phyloP scores from a whole-genome alignment of 2,329 filamentous ascomycete genomes.

The Phialophora chinensis region DNA sequence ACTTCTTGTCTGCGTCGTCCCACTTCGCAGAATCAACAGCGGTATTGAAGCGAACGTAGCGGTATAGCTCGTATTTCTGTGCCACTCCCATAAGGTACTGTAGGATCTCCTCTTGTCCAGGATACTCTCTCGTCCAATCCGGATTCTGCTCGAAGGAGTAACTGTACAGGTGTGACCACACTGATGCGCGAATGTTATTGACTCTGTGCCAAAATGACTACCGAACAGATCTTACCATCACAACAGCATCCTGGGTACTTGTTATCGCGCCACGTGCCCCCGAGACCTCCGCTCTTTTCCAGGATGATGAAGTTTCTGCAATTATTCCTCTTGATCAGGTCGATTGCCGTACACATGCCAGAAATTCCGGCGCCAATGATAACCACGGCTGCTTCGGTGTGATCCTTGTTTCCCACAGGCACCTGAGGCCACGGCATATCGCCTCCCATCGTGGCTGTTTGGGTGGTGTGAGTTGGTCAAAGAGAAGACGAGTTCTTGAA shows the following conservation, averaged over 20 bases:
- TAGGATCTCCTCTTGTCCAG: constrained; percentile 66
- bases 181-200: constrained; percentile 37
- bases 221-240: constrained; percentile 44
- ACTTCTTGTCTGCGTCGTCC: constrained; percentile 59
- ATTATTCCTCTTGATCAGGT: constrained; percentile 58
- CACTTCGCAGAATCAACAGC: constrained; percentile 61
- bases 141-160: constrained; percentile 67
- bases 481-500: background rate
- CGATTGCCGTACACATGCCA: constrained; percentile 53
- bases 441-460: constrained; percentile 27
- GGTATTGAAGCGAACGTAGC: constrained; percentile 65
- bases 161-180: constrained; percentile 63
- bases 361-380: constrained; percentile 64
- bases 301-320: constrained; percentile 61
- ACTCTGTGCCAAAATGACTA: background rate
- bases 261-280: constrained; percentile 40
- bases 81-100: constrained; percentile 55
- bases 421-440: constrained; percentile 38
- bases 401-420: constrained; percentile 37
- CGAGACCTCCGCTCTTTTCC: constrained; percentile 62
- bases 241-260: constrained; percentile 59
- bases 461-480: background rate
- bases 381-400: constrained; percentile 60
- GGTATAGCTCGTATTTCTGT: constrained; percentile 52
- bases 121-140: constrained; percentile 63